phyloP scores from a whole-genome alignment of 1,284 basidiomycete species.

The Boletus semigastroideus region DNA sequence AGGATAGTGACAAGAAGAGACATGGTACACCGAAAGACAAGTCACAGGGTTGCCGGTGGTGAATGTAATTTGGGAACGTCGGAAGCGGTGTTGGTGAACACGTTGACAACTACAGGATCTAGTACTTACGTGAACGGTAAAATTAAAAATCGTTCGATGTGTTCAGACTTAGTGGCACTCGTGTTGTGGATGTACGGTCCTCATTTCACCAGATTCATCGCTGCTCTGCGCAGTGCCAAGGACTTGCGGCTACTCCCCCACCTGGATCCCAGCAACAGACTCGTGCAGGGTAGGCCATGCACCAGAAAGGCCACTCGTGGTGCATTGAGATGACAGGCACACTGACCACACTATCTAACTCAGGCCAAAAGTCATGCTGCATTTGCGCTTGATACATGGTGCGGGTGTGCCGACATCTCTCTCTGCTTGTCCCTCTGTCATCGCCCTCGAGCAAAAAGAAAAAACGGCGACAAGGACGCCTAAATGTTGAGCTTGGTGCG shows the following conservation, averaged over 20 bases:
- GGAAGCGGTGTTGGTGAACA: slow-evolving; percentile 7
- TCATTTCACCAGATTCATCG: too few relatives aligned
- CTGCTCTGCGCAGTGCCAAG: too few relatives aligned
- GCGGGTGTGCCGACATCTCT: slow-evolving; percentile 17
- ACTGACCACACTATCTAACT: neutral
- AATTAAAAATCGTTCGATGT: too few relatives aligned
- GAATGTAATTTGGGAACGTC: neutral
- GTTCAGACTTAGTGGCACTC: too few relatives aligned
- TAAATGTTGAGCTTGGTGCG: slow-evolving; percentile 94
- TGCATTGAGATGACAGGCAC: neutral
- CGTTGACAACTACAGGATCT: slow-evolving; percentile 1
- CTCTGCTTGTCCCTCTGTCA: slow-evolving; percentile 9
- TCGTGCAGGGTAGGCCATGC: too few relatives aligned
- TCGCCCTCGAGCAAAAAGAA: neutral
- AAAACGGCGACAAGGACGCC: slow-evolving; percentile 21
- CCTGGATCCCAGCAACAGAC: too few relatives aligned
- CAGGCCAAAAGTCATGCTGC: slow-evolving; percentile 13
- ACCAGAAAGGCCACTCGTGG: neutral
- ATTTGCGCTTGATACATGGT: slow-evolving; percentile 29
- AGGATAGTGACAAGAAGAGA: slow-evolving; percentile 82
- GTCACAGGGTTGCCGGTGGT: slow-evolving; percentile 4
- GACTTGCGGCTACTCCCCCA: too few relatives aligned
- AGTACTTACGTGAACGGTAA: neutral
- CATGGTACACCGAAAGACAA: slow-evolving; percentile 41
- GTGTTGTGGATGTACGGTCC: too few relatives aligned